These are phyloP conservation scores for Hypsizygus marmoreus DNA, from an alignment of 768 basidiomycete species.

Conservation along the genomic window DNA sequence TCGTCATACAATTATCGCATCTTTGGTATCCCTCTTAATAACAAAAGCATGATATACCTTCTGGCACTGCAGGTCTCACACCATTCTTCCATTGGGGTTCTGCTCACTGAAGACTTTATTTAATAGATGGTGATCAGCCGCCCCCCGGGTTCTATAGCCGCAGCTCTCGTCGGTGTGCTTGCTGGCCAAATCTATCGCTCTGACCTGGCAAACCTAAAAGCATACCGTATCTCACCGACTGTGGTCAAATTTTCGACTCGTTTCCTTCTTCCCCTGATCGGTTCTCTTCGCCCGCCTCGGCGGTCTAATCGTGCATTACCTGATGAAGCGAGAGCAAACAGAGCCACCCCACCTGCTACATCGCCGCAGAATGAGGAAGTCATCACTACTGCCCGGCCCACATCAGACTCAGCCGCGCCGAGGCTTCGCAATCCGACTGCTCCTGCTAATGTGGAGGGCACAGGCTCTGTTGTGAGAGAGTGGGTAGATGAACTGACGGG, in stretches of 20 bases:
- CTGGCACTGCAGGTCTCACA: constrained; percentile 70
- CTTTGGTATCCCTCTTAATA: constrained; percentile 71
- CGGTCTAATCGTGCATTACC: constrained; percentile 77
- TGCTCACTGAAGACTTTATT: constrained; percentile 7
- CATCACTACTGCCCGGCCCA: constrained; percentile 59
- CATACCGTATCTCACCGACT: constrained; percentile 71
- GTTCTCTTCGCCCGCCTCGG: constrained; percentile 60
- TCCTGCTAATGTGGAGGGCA: constrained; percentile 23
- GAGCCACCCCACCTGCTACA: constrained; percentile 20
- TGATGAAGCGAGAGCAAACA: constrained; percentile 39
- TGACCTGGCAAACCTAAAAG: constrained; percentile 76
- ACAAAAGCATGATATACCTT: constrained; percentile 75
- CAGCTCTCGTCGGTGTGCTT: constrained; percentile 64
- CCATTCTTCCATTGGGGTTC: neutral
- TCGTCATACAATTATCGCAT: constrained; percentile 74
- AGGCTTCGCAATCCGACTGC: constrained; percentile 22
- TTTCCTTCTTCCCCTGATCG: constrained; percentile 68
- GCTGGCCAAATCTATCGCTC: constrained; percentile 82
- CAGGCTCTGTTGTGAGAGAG: constrained; percentile 63
- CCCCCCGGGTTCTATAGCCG: constrained; percentile 63
- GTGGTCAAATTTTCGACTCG: constrained; percentile 56
- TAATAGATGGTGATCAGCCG: constrained; percentile 68
- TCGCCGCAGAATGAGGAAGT: constrained; percentile 53
- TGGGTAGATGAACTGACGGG: constrained; percentile 84
- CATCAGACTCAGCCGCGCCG: constrained; percentile 22